Conservation (phyloP, 2,329 filamentous ascomycete species). For the Alternaria sp. region DNA sequence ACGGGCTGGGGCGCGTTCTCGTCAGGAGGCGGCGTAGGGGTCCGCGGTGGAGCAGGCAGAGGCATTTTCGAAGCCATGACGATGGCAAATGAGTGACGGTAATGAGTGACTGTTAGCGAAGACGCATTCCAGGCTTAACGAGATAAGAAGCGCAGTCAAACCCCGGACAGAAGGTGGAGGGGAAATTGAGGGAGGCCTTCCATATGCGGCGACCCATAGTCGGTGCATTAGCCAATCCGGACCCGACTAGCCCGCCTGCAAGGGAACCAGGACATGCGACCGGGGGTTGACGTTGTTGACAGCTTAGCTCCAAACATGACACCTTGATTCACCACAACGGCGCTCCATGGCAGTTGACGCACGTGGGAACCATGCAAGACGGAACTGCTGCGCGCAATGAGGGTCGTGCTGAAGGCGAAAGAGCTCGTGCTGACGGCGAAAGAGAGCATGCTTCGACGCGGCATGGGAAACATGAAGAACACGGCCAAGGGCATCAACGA, state of each 20-base stretch:
- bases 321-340: conserved; percentile 19
- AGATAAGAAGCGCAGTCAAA: conserved; percentile 25
- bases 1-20: conserved; percentile 53
- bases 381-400: conserved; percentile 12
- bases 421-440: neutral
- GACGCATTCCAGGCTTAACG: conserved; percentile 21
- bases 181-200: conserved; percentile 34
- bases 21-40: conserved; percentile 70
- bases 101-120: conserved; percentile 29
- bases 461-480: conserved; percentile 6
- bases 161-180: conserved; percentile 30
- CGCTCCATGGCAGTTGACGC: conserved; percentile 22
- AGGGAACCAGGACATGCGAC: conserved; percentile 21
- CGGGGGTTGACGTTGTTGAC: conserved; percentile 16
- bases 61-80: conserved; percentile 68
- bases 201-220: conserved; percentile 29
- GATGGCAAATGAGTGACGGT: conserved; percentile 31
- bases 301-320: conserved; percentile 29
- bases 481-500: conserved; percentile 46
- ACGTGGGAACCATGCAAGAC: conserved; percentile 36
- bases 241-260: conserved; percentile 26
- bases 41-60: conserved; percentile 68
- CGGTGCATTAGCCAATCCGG: conserved; percentile 28
- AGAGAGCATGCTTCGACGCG: neutral
- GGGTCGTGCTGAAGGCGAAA: neutral